These are phyloP conservation scores for Paramyrothecium sp. DNA, from an alignment of 2,329 filamentous ascomycete species.

Conservation along the genomic window DNA sequence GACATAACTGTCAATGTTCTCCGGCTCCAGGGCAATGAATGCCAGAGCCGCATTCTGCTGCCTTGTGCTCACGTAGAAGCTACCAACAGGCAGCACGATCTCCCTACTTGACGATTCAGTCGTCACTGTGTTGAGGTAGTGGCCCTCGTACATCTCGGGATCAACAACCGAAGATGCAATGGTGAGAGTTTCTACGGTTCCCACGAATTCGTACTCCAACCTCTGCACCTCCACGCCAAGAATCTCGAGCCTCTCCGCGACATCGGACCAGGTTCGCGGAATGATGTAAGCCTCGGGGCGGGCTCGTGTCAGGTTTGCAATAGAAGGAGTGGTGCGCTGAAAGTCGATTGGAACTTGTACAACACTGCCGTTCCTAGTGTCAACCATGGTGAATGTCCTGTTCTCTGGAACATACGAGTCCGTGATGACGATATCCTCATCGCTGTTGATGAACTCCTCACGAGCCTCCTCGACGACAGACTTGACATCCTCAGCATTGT, in stretches of 20 bases:
- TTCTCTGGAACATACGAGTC: conserved; percentile 16
- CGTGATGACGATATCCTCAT: conserved; percentile 22
- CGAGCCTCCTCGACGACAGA: conserved; percentile 18
- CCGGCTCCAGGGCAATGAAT: conserved; percentile 23
- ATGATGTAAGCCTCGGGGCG: conserved; percentile 25
- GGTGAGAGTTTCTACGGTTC: conserved; percentile 18
- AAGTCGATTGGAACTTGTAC: conserved; percentile 19
- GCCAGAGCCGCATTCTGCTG: conserved; percentile 23
- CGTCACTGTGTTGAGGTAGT: conserved; percentile 18
- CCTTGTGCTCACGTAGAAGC: conserved; percentile 20
- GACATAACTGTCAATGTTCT: conserved; percentile 21
- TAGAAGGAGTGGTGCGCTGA: conserved; percentile 18
- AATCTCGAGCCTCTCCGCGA: conserved; percentile 18
- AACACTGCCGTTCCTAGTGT: conserved; percentile 19
- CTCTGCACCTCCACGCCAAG: conserved; percentile 18
- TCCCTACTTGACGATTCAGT: conserved; percentile 12
- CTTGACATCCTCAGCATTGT: conserved; percentile 15
- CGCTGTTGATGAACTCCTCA: conserved; percentile 14
- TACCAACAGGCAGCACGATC: conserved; percentile 19
- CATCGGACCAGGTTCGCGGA: conserved; percentile 18
- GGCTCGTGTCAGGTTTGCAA: conserved; percentile 19
- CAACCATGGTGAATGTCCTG: conserved; percentile 22
- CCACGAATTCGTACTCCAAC: conserved; percentile 15
- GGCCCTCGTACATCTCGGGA: conserved; percentile 17
- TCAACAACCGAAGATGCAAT: conserved; percentile 14